A percentile compares a stretch with the other conserved stretches of the same genome.
phyloP scores from a whole-genome alignment of 441 rosid genomes.

The Jatropha multifida region DNA sequence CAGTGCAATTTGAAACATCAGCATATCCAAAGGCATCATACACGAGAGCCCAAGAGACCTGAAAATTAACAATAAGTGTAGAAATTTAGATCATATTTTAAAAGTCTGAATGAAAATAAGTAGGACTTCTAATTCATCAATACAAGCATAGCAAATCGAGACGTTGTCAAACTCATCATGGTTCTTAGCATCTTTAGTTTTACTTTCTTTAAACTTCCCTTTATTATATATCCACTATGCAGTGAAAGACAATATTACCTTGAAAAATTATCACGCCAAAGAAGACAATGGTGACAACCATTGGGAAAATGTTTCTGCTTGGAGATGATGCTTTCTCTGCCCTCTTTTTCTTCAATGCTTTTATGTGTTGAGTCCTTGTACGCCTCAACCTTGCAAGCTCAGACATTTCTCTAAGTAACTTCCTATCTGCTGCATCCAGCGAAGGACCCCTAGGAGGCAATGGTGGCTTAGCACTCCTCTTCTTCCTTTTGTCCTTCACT shows the following conservation, averaged over 20 bases:
- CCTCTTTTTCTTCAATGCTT: slow-evolving; percentile 32
- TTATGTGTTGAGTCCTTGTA: slow-evolving; percentile 25
- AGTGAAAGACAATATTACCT: slow-evolving; percentile 23
- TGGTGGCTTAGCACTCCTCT: slow-evolving; percentile 36
- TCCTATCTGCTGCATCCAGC: slow-evolving; percentile 25
- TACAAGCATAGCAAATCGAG: background rate
- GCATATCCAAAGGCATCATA: slow-evolving; percentile 13
- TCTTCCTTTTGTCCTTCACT: slow-evolving; percentile 15
- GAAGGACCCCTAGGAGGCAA: slow-evolving; percentile 28
- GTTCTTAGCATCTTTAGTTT: background rate
- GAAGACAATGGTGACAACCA: slow-evolving; percentile 34
- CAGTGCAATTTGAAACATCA: background rate
- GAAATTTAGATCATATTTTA: background rate
- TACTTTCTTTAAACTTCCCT: background rate
- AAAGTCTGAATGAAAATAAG: background rate
- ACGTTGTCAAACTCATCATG: background rate
- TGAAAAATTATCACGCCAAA: slow-evolving; percentile 34
- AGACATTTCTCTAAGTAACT: slow-evolving; percentile 31
- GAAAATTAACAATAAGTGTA: slow-evolving; percentile 5
- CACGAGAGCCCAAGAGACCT: slow-evolving; percentile 31
- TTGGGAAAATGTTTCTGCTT: slow-evolving; percentile 19
- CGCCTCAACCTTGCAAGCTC: slow-evolving; percentile 27
- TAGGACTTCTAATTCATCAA: background rate
- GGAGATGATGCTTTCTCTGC: slow-evolving; percentile 25
- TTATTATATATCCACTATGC: background rate